Conservation (phyloP, 768 basidiomycete species). For the Amyloporia xantha region DNA sequence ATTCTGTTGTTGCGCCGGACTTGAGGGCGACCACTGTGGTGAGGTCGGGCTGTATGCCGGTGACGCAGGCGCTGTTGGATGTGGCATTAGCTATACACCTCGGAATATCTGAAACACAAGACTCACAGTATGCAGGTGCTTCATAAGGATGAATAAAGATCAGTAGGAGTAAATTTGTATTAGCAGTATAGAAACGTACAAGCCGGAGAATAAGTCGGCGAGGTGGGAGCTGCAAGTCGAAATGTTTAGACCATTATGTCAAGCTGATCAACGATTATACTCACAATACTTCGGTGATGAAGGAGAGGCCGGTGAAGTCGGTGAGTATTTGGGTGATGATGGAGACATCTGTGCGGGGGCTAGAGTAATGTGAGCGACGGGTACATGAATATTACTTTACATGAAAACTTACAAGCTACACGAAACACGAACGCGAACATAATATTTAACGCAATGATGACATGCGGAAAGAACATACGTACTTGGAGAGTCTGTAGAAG, state of each 20-base stretch:
- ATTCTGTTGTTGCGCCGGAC: slow-evolving; percentile 55
- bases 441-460: slow-evolving; percentile 20
- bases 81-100: slow-evolving; percentile 11
- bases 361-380: slow-evolving; percentile 24
- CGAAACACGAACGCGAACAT: slow-evolving; percentile 3
- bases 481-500: slow-evolving; percentile 68
- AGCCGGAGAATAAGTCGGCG: slow-evolving; percentile 82
- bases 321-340: slow-evolving; percentile 88
- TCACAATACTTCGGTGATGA: slow-evolving; percentile 89
- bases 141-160: not conserved
- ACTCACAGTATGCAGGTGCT: slow-evolving; percentile 80
- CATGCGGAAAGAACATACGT: slow-evolving; percentile 31
- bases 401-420: slow-evolving; percentile 53
- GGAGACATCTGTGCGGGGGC: slow-evolving; percentile 82
- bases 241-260: slow-evolving; percentile 8
- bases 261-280: slow-evolving; percentile 21
- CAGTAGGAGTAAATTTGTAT: slow-evolving; percentile 3
- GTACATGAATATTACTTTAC: not conserved
- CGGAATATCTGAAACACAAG: too few relatives aligned
- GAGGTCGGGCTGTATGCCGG: slow-evolving; percentile 85
- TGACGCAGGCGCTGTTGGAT: slow-evolving; percentile 62
- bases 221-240: slow-evolving; percentile 61
- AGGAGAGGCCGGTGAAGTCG: slow-evolving; percentile 90
- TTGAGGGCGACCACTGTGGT: slow-evolving; percentile 77
- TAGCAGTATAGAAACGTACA: slow-evolving; percentile 52